Base-by-base conservation (phyloP, 768 basidiomycete genomes). In the Tylopilus sp. region DNA sequence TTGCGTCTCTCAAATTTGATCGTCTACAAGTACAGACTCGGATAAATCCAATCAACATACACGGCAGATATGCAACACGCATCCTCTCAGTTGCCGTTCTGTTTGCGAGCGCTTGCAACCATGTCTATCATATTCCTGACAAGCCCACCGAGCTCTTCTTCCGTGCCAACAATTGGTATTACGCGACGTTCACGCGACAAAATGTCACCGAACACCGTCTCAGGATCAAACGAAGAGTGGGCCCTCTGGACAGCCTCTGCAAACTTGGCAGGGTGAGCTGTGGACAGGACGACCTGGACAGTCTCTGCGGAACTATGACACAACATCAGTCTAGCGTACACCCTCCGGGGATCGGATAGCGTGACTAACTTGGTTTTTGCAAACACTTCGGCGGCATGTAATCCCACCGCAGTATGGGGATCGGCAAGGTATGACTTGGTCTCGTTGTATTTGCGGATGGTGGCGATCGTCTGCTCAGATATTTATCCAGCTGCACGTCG, bases 251-350 rank as follows among this genome's bases (percentile, higher is more conserved):
- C 97, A 2, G 95, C 95, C 44, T 89, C 88, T 9, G 89, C 88
- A 74, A 99, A 99, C 69, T 98, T 98, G 54, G 94, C 95, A 6
- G 97, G 95, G 66, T 98, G 95, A 0, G 95, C 95, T 0, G 97
- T 98, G 2, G 95, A 91, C 22, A 98, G 83, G 23, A 94, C 78
- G 47, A 98, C 76, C 70, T 93, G 92, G 46, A 78, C 66, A 0
- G 76, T 73, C 9, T 71, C 64, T 3, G 74, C 60, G 9, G 79
- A 50, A 64, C 83, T 89, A 61, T 15, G 48, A 26, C 33, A 7
- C 10, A 28, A 42, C 22, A 40, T 31, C 6, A 56, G 57, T 52
- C 21, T 21, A 39, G 11, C n/a, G 1, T 35, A 23, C 41, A 21
- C 17, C 40, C 17, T 40, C 23, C 4, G 10, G 33, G 4, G 48